Percentiles rank a stretch among this genome's conserved stretches.
These are phyloP conservation scores for Tulasnella sp. DNA, from an alignment of 768 basidiomycete genomes.

Conservation along the genomic window DNA sequence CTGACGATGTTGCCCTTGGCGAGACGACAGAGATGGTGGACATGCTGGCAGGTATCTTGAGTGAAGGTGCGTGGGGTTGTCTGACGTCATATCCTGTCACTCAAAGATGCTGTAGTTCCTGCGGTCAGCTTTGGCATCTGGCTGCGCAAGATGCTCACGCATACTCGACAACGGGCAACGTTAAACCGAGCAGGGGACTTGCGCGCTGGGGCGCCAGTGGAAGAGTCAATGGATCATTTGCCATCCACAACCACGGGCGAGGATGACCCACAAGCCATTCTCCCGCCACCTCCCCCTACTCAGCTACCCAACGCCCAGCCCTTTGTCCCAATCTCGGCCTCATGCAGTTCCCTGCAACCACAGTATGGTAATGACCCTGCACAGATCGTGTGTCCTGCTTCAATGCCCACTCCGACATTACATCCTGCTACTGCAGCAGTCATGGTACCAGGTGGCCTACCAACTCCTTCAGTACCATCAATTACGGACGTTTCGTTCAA, in stretches of 20 bases:
- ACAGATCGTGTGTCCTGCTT: too few species aligned
- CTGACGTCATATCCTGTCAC: background rate
- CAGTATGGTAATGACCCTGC: too few species aligned
- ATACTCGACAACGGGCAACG: conserved; percentile 14
- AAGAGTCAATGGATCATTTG: too few species aligned
- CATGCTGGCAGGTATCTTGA: conserved; percentile 16
- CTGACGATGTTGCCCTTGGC: conserved; percentile 17
- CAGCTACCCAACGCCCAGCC: conserved; percentile 8
- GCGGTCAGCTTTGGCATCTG: conserved; percentile 18
- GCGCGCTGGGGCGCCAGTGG: too few species aligned
- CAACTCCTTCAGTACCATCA: background rate
- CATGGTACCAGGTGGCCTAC: too few species aligned
- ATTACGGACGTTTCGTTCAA: background rate
- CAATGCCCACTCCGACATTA: too few species aligned
- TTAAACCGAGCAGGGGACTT: background rate
- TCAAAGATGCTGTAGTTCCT: conserved; percentile 12
- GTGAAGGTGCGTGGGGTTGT: conserved; percentile 17
- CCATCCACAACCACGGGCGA: background rate
- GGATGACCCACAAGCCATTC: background rate
- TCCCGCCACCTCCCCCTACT: background rate
- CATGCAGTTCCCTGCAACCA: background rate
- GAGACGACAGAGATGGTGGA: conserved; percentile 19
- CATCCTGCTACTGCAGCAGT: too few species aligned
- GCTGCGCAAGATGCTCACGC: conserved; percentile 18
- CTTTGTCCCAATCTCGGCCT: conserved; percentile 3